Evolutionary conservation across 768 basidiomycete species (phyloP).

Genomic region (Termitomyces sp.): DNA sequence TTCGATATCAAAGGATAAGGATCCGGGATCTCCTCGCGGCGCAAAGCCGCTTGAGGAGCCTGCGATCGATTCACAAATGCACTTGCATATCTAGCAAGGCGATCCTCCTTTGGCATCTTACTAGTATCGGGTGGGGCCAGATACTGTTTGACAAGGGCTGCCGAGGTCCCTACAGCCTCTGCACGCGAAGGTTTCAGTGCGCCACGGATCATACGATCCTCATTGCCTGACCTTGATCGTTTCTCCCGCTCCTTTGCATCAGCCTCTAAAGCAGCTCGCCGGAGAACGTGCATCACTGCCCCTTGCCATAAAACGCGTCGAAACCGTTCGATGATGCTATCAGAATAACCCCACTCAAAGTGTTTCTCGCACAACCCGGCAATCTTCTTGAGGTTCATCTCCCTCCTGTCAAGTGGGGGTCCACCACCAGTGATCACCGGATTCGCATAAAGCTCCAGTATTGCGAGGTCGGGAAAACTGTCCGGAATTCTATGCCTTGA

Average conservation of each 20-base stretch:
- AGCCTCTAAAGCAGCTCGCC: constrained; percentile 44
- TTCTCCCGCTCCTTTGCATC: constrained; percentile 29
- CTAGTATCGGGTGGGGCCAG: background rate
- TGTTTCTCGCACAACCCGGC: constrained; percentile 65
- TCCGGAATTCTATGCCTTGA: constrained; percentile 30
- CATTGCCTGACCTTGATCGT: constrained; percentile 14
- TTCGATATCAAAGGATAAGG: background rate
- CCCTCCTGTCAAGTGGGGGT: constrained; percentile 26
- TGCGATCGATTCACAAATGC: background rate
- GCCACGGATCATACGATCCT: background rate
- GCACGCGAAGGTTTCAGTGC: background rate
- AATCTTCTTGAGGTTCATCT: constrained; percentile 49
- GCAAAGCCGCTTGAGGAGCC: background rate
- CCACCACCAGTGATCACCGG: constrained; percentile 19
- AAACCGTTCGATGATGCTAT: background rate
- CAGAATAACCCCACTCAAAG: constrained; percentile 57
- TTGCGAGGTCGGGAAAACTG: constrained; percentile 51
- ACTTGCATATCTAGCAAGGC: background rate
- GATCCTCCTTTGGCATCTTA: background rate
- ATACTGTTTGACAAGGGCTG: background rate
- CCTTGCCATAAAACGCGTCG: background rate
- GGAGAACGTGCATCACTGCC: constrained; percentile 48
- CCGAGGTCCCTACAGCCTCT: background rate
- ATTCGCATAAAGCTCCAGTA: constrained; percentile 54
- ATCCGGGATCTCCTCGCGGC: background rate